Evolutionary conservation across 495 filamentous ascomycete species (phyloP).

Genomic region (Penicillium tannophilum): DNA sequence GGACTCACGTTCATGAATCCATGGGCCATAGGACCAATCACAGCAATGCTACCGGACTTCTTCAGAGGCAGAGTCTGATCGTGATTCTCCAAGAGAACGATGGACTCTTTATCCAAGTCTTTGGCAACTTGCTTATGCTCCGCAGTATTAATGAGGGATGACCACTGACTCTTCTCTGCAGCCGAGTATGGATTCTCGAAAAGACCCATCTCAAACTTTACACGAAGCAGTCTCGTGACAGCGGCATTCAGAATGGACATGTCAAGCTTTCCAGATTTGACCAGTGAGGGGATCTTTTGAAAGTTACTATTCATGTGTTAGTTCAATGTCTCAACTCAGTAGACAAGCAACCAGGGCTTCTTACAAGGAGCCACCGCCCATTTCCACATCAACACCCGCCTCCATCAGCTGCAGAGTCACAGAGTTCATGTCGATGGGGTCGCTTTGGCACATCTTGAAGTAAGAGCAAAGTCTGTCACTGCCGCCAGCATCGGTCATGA

Average conservation of each 20-base stretch:
- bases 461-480: constrained; percentile 64
- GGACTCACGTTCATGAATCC: constrained; percentile 66
- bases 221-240: constrained; percentile 60
- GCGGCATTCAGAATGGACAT: constrained; percentile 61
- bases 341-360: constrained; percentile 2
- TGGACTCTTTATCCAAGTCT: constrained; percentile 63
- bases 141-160: constrained; percentile 58
- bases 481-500: constrained; percentile 63
- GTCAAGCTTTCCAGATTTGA: constrained; percentile 58
- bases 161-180: constrained; percentile 52
- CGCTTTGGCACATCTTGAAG: constrained; percentile 60
- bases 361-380: constrained; percentile 70
- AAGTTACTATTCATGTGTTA: constrained; percentile 50
- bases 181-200: constrained; percentile 67
- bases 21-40: constrained; percentile 75
- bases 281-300: constrained; percentile 62
- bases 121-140: constrained; percentile 58
- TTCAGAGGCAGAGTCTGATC: constrained; percentile 56
- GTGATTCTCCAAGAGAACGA: constrained; percentile 73
- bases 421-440: constrained; percentile 61
- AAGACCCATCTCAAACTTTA: constrained; percentile 67
- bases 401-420: constrained; percentile 58
- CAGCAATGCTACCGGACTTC: constrained; percentile 54
- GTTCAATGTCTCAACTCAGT: neutral
- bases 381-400: constrained; percentile 73